These are phyloP conservation scores for Hura crepitans DNA, from an alignment of 441 rosid genomes.

Conservation along the genomic window DNA sequence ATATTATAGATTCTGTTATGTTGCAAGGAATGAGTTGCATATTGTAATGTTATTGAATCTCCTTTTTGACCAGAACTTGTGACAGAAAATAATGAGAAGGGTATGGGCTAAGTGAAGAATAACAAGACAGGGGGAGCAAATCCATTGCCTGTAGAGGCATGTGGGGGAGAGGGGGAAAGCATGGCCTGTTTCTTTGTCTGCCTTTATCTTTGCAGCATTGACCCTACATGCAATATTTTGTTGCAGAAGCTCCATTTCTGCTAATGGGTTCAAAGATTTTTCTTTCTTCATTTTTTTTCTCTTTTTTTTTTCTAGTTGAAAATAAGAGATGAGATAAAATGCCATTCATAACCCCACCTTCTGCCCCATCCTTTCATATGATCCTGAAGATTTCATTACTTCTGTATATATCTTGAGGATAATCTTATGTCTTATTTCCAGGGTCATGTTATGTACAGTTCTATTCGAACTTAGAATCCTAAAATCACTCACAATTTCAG, in stretches of 20 bases:
- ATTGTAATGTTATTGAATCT: constrained; percentile 14
- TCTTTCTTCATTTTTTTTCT: neutral
- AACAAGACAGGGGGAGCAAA: constrained; percentile 16
- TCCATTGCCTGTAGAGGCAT: constrained; percentile 27
- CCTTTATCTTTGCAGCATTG: constrained; percentile 21
- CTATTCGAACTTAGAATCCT: too few species aligned
- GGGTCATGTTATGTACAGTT: too few species aligned
- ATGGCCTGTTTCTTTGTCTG: constrained; percentile 36
- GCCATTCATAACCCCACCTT: neutral
- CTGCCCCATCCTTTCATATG: constrained; percentile 3
- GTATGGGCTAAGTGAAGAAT: constrained; percentile 19
- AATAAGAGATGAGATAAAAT: neutral
- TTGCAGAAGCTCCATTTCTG: neutral
- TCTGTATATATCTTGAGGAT: neutral
- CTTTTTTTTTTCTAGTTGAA: too few species aligned
- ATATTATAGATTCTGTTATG: neutral
- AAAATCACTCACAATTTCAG: too few species aligned
- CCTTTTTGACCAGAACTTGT: constrained; percentile 17
- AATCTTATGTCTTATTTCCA: too few species aligned
- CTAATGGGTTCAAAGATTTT: neutral
- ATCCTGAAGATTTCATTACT: constrained; percentile 6
- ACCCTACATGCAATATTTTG: constrained; percentile 24
- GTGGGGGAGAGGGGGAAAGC: constrained; percentile 26
- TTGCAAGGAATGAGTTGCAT: constrained; percentile 10
- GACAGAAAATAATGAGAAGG: neutral